A percentile compares a stretch with the other conserved stretches of the same genome.
phyloP scores from a whole-genome alignment of 208 protist species.

The Leishmania gerbilli region DNA sequence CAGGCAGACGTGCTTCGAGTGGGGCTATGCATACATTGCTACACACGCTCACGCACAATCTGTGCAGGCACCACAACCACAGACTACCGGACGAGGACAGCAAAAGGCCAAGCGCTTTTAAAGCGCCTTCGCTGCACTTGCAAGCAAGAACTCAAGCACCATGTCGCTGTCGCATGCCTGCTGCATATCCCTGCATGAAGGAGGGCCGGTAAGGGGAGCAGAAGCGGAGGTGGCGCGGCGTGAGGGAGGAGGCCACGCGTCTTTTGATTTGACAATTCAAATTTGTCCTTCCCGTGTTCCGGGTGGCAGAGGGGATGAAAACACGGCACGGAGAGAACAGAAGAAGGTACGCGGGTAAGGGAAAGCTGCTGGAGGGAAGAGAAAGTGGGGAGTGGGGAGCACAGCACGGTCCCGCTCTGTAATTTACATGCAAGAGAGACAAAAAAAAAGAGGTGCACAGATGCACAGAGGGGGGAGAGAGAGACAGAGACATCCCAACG shows the following conservation, averaged over 20 bases:
- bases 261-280: neutral
- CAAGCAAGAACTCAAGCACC: neutral
- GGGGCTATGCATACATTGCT: neutral
- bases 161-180: neutral
- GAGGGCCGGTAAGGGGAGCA: neutral
- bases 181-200: neutral
- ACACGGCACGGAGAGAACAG: neutral
- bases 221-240: too few species aligned
- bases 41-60: neutral
- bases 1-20: neutral
- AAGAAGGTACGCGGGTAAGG: neutral
- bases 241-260: neutral
- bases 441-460: neutral
- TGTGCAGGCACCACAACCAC: neutral
- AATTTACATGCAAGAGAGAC: neutral
- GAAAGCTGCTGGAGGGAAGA: neutral
- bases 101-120: neutral
- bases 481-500: neutral
- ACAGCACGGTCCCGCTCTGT: neutral
- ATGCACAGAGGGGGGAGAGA: neutral
- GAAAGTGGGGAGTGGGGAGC: neutral
- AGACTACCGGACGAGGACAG: neutral
- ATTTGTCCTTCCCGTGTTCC: neutral
- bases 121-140: neutral
- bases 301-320: neutral